Conservation (phyloP, 1,139 yeast genomes). For the Geotrichum reessii region DNA sequence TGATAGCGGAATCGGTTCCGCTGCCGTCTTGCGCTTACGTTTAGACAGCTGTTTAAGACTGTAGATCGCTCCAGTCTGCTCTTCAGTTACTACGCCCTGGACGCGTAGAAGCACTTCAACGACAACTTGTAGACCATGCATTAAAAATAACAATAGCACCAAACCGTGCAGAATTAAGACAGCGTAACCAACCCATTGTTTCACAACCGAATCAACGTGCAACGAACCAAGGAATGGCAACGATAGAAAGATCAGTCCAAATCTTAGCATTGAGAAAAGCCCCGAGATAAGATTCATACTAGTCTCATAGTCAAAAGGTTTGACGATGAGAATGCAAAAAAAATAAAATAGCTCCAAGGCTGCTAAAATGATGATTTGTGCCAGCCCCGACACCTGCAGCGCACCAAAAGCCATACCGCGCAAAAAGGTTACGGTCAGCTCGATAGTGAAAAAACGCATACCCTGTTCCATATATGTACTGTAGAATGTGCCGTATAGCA, state of each 20-base stretch:
- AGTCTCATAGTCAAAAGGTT: slow-evolving; percentile 32
- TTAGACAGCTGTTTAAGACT: slow-evolving; percentile 27
- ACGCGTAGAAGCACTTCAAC: slow-evolving; percentile 31
- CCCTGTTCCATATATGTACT: slow-evolving; percentile 28
- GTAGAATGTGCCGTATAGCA: slow-evolving; percentile 34
- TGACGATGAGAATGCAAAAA: slow-evolving; percentile 24
- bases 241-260: slow-evolving; percentile 29
- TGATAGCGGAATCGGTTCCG: background rate
- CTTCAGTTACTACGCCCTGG: slow-evolving; percentile 26
- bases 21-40: slow-evolving; percentile 17
- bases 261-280: slow-evolving; percentile 26
- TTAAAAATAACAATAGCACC: slow-evolving; percentile 29
- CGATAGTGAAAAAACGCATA: slow-evolving; percentile 25
- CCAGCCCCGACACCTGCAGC: slow-evolving; percentile 35
- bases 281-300: slow-evolving; percentile 31
- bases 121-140: slow-evolving; percentile 31
- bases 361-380: slow-evolving; percentile 35
- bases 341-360: slow-evolving; percentile 30
- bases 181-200: slow-evolving; percentile 36
- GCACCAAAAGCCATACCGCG: slow-evolving; percentile 37
- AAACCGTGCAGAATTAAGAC: slow-evolving; percentile 33
- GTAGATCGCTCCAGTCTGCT: slow-evolving; percentile 22
- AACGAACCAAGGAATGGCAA: slow-evolving; percentile 32
- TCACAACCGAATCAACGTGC: slow-evolving; percentile 22
- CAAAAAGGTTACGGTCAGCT: slow-evolving; percentile 25